phyloP scores from a whole-genome alignment of 306 rosid species.

The Cucumis cinereus region DNA sequence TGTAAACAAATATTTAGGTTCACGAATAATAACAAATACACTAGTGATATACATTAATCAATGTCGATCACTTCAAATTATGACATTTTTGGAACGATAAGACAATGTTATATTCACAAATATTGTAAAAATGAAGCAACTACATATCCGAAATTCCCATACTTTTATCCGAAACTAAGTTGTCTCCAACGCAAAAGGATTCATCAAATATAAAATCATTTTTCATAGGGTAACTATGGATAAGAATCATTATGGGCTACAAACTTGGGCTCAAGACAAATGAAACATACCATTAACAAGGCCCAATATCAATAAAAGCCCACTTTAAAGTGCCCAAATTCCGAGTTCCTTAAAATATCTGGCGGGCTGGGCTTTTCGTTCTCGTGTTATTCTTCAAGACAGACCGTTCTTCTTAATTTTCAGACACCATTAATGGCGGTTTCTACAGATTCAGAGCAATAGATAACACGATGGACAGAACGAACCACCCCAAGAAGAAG shows the following conservation, averaged over 20 bases:
- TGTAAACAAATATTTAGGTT: too few species aligned
- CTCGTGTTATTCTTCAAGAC: neutral
- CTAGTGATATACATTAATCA: too few species aligned
- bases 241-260: neutral
- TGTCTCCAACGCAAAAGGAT: neutral
- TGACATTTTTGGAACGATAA: too few species aligned
- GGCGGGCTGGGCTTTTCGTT: neutral
- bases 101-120: too few species aligned
- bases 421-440: neutral
- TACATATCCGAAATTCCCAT: too few species aligned
- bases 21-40: too few species aligned
- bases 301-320: too few species aligned
- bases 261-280: neutral
- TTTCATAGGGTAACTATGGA: neutral
- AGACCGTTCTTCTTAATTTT: neutral
- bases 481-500: conserved; percentile 11
- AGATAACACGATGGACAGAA: neutral
- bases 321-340: neutral
- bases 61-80: too few species aligned
- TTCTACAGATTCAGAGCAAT: conserved; percentile 7
- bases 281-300: neutral
- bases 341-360: neutral
- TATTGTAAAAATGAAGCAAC: too few species aligned
- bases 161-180: too few species aligned
- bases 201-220: neutral